phyloP scores from a whole-genome alignment of 805 yeast genomes.

The Pichia exigua region DNA sequence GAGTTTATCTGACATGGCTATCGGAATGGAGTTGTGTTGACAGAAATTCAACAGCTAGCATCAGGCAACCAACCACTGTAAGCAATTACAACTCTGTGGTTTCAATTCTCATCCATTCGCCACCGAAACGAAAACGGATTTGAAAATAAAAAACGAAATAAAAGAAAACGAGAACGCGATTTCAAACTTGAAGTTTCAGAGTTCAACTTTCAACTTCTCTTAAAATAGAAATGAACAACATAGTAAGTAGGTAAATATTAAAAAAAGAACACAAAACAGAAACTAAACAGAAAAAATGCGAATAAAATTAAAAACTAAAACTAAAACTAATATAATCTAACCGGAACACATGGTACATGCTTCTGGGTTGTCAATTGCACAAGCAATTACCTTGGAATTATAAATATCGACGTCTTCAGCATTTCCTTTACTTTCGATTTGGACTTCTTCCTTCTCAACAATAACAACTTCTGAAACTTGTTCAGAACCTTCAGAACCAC shows the following conservation, averaged over 20 bases:
- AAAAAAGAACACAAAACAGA: not conserved
- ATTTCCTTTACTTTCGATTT: slow-evolving; percentile 1
- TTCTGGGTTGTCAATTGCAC: slow-evolving; percentile 95
- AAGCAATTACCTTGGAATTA: slow-evolving; percentile 90
- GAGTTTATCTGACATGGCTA: slow-evolving; percentile 67
- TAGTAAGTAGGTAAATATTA: not conserved
- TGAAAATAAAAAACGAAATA: no score
- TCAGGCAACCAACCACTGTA: not conserved
- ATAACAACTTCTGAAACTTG: slow-evolving; percentile 2
- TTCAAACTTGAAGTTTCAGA: not conserved
- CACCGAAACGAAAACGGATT: not conserved
- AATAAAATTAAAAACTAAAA: not conserved
- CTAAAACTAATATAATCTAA: slow-evolving; percentile 29
- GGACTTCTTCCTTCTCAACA: slow-evolving; percentile 1
- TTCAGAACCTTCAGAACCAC: slow-evolving; percentile 2
- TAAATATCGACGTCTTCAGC: slow-evolving; percentile 64
- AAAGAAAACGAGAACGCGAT: not conserved
- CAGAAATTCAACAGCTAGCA: not conserved
- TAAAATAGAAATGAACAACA: not conserved
- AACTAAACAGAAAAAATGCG: not conserved
- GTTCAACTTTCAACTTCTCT: not conserved
- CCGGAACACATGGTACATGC: slow-evolving; percentile 99
- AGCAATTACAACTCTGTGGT: not conserved
- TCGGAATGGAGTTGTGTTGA: not conserved
- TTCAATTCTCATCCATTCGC: not conserved